A percentile compares a stretch with the other conserved stretches of the same genome.
Evolutionary conservation across 2,329 filamentous ascomycete species (phyloP).

Genomic region (Harringtonia aguacate): DNA sequence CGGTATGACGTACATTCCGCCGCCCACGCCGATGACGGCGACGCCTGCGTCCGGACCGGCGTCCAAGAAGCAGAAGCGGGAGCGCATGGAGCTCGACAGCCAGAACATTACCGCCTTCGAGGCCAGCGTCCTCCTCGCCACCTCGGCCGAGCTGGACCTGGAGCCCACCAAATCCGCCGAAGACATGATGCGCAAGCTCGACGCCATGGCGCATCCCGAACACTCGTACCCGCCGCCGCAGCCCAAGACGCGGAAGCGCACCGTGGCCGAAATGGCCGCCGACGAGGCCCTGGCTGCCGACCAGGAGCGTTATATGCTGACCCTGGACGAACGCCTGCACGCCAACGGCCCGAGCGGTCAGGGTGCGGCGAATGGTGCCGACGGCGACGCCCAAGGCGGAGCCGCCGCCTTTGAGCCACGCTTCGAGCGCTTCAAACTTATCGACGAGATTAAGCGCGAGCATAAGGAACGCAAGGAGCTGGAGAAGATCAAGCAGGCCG

Average conservation of each 20-base stretch:
- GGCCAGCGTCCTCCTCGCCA: conserved; percentile 61
- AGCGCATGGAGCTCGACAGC: conserved; percentile 66
- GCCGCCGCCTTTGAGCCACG: conserved; percentile 69
- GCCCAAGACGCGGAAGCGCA: conserved; percentile 85
- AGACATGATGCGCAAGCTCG: conserved; percentile 61
- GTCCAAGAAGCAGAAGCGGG: conserved; percentile 57
- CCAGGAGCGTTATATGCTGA: conserved; percentile 85
- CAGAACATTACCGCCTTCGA: conserved; percentile 66
- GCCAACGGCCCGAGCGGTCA: conserved; percentile 47
- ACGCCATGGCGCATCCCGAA: conserved; percentile 63
- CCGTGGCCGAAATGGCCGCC: conserved; percentile 85
- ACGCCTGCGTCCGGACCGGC: conserved; percentile 51
- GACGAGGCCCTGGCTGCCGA: conserved; percentile 88
- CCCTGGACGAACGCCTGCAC: conserved; percentile 73
- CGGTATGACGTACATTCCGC: conserved; percentile 33
- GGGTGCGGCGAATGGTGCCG: conserved; percentile 47
- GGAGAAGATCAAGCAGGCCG: conserved; percentile 59
- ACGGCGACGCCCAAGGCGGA: conserved; percentile 62
- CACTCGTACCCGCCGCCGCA: conserved; percentile 67
- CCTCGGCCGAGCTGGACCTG: conserved; percentile 64
- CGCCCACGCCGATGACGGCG: conserved; percentile 54
- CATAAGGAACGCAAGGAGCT: conserved; percentile 68
- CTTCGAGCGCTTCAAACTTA: conserved; percentile 85
- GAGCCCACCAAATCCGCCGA: conserved; percentile 61
- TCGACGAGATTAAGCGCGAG: conserved; percentile 72